A percentile compares a stretch with the other conserved stretches of the same genome.
phyloP scores from a whole-genome alignment of 306 rosid species.

The Citrullus colocynthis region DNA sequence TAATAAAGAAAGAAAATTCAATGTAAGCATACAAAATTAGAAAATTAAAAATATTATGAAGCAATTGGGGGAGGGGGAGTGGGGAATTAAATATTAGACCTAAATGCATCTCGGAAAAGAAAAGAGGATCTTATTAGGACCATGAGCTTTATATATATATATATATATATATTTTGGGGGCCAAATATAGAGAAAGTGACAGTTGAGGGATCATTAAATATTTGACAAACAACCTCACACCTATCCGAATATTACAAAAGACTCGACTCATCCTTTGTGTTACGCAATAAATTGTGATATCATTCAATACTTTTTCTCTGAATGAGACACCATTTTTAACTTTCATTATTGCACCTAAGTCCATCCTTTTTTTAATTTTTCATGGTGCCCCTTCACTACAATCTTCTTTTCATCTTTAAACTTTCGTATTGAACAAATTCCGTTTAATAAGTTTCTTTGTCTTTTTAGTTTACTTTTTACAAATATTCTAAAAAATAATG shows the following conservation, averaged over 20 bases:
- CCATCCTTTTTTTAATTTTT: not conserved
- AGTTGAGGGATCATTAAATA: not conserved
- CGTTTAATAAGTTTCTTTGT: no score
- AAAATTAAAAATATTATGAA: no score
- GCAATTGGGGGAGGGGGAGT: no score
- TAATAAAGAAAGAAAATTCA: no score
- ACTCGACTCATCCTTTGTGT: not conserved
- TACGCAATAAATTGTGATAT: not conserved
- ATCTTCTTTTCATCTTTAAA: no score
- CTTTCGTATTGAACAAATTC: no score
- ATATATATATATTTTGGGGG: not conserved
- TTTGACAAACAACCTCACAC: not conserved
- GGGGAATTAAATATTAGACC: not conserved
- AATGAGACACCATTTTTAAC: not conserved
- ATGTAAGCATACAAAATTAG: no score
- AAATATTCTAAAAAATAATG: no score
- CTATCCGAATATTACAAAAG: not conserved
- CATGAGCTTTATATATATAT: no score
- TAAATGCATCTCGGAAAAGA: not conserved
- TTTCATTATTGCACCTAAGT: not conserved
- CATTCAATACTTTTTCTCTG: not conserved
- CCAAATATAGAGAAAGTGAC: not conserved
- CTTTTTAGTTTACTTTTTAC: no score
- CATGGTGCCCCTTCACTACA: no score
- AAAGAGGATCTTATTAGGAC: not conserved